A percentile compares a stretch with the other conserved stretches of the same genome.
Evolutionary conservation across 2,329 filamentous ascomycete genomes (phyloP).

Genomic region (Colletotrichum sp.): DNA sequence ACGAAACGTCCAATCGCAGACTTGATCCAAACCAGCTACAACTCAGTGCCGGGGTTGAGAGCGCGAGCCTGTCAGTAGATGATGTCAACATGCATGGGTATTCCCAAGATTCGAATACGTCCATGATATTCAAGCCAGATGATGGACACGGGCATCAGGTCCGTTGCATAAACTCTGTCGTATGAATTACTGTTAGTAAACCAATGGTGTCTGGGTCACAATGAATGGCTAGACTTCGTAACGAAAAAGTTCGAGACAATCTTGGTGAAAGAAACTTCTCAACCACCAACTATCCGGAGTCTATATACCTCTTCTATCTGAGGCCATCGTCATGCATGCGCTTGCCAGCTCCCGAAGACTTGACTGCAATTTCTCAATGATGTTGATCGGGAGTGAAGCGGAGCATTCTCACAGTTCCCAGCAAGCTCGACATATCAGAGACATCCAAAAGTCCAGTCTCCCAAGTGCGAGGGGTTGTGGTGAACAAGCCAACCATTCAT

Average conservation of each 20-base stretch:
- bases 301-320: not conserved
- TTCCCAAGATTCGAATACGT: not conserved
- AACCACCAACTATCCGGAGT: not conserved
- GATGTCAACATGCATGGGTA: rapidly evolving
- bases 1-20: too few species aligned
- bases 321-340: rapidly evolving
- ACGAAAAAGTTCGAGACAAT: rapidly evolving
- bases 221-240: not conserved
- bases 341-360: not conserved
- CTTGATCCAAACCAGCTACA: too few species aligned
- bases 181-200: not conserved
- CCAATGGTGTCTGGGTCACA: not conserved
- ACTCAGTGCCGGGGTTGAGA: not conserved
- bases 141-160: not conserved
- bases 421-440: not conserved
- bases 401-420: not conserved
- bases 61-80: not conserved
- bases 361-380: not conserved
- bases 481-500: not conserved
- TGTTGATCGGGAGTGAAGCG: not conserved
- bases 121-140: not conserved
- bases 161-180: rapidly evolving
- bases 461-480: rapidly evolving
- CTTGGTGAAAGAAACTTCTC: not conserved
- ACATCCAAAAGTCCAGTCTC: not conserved